These are phyloP conservation scores for Phaffomyces opuntiae DNA, from an alignment of 805 yeast genomes.

Conservation along the genomic window DNA sequence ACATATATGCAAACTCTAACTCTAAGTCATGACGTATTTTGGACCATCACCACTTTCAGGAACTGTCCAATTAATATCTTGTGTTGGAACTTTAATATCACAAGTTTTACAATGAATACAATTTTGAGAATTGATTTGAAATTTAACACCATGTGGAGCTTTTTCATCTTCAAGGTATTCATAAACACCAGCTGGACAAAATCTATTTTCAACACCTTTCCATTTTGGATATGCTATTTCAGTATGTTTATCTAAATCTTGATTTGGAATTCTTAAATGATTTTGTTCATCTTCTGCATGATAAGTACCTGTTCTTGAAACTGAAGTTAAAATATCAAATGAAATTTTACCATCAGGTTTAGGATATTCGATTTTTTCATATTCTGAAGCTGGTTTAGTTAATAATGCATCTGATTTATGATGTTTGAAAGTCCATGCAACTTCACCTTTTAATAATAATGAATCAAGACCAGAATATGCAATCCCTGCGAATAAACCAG, in stretches of 20 bases:
- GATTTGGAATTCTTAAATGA: constrained; percentile 67
- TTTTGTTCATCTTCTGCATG: constrained; percentile 93
- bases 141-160: constrained; percentile 57
- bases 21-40: constrained; percentile 75
- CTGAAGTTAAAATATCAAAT: constrained; percentile 90
- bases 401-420: constrained; percentile 62
- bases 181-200: constrained; percentile 98
- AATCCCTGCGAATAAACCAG: constrained; percentile 81
- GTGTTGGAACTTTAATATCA: constrained; percentile 93
- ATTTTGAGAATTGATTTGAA: constrained; percentile 93
- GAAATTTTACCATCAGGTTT: constrained; percentile 93
- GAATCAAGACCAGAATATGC: constrained; percentile 81
- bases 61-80: constrained; percentile 93
- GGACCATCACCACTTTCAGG: constrained; percentile 99
- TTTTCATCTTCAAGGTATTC: constrained; percentile 72
- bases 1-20: no score
- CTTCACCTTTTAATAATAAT: constrained; percentile 65
- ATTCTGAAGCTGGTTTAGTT: constrained; percentile 62
- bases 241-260: constrained; percentile 62
- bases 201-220: constrained; percentile 83
- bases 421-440: constrained; percentile 83
- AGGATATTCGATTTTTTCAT: constrained; percentile 75
- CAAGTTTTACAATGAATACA: constrained; percentile 98
- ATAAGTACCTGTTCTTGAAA: constrained; percentile 91
- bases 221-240: constrained; percentile 62